phyloP scores from a whole-genome alignment of 2,329 filamentous ascomycete species.

The Knoxdaviesia capensis region DNA sequence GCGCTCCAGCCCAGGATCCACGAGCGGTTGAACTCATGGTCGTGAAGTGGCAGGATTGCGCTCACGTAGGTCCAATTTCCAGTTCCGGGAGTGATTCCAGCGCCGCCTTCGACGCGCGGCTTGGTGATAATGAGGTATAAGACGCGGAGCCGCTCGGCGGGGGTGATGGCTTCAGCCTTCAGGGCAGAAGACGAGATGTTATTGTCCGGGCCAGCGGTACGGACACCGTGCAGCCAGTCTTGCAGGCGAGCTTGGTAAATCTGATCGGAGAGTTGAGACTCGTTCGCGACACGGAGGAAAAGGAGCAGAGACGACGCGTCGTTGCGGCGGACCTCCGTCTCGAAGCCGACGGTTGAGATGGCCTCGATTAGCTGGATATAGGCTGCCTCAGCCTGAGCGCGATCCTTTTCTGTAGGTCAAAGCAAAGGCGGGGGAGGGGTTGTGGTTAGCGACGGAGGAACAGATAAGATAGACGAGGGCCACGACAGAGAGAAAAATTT shows the following conservation, averaged over 20 bases:
- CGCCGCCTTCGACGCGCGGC: constrained; percentile 53
- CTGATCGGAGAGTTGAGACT: constrained; percentile 54
- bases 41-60: constrained; percentile 61
- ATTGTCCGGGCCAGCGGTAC: constrained; percentile 53
- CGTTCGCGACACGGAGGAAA: constrained; percentile 63
- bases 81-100: constrained; percentile 49
- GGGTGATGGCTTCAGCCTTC: constrained; percentile 55
- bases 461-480: neutral
- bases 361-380: constrained; percentile 63
- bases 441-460: neutral
- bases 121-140: constrained; percentile 72
- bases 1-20: constrained; percentile 60
- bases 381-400: constrained; percentile 46
- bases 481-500: neutral
- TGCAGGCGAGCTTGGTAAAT: constrained; percentile 74
- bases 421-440: neutral
- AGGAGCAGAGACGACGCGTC: constrained; percentile 57
- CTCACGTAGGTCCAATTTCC: constrained; percentile 55
- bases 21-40: constrained; percentile 51
- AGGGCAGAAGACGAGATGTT: constrained; percentile 45
- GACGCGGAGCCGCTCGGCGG: constrained; percentile 72
- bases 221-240: constrained; percentile 85
- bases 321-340: constrained; percentile 71
- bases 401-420: constrained; percentile 20
- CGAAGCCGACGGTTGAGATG: constrained; percentile 60